Percentiles rank a stretch among this genome's conserved stretches.
phyloP scores from a whole-genome alignment of 2,329 filamentous ascomycete species.

The Chaetomium sp. region DNA sequence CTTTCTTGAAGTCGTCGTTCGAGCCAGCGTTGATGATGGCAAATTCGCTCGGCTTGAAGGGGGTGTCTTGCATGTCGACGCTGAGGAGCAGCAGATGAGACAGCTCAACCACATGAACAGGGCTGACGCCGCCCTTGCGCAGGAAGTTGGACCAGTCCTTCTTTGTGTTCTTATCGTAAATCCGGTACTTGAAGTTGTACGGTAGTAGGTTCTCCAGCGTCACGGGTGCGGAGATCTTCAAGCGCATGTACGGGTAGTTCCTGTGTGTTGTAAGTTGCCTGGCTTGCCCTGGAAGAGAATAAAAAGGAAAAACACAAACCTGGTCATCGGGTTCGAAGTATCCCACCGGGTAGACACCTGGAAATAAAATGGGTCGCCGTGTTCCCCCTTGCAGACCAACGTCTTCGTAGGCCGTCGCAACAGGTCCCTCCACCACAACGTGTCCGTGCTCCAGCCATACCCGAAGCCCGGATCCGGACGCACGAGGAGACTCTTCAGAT shows the following conservation, averaged over 20 bases:
- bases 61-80: slow-evolving; percentile 92
- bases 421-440: slow-evolving; percentile 87
- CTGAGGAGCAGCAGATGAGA: slow-evolving; percentile 90
- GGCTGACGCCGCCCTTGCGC: slow-evolving; percentile 91
- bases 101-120: slow-evolving; percentile 92
- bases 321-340: slow-evolving; percentile 72
- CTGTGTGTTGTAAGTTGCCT: slow-evolving; percentile 37
- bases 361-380: slow-evolving; percentile 90
- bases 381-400: slow-evolving; percentile 81
- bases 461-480: slow-evolving; percentile 94
- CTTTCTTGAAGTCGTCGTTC: slow-evolving; percentile 81
- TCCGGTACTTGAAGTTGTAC: slow-evolving; percentile 98
- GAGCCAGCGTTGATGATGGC: slow-evolving; percentile 90
- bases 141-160: slow-evolving; percentile 99
- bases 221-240: slow-evolving; percentile 85
- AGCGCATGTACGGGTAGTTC: slow-evolving; percentile 88
- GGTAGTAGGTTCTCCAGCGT: slow-evolving; percentile 92
- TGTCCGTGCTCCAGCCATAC: slow-evolving; percentile 88
- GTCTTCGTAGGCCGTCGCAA: slow-evolving; percentile 78
- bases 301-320: slow-evolving; percentile 39
- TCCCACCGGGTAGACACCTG: slow-evolving; percentile 86
- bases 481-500: slow-evolving; percentile 78
- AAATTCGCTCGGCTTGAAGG: slow-evolving; percentile 92
- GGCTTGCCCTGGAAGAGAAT: background rate
- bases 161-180: slow-evolving; percentile 97